Evolutionary conservation across 805 yeast species (phyloP).

Genomic region (Teunomyces pallodes): DNA sequence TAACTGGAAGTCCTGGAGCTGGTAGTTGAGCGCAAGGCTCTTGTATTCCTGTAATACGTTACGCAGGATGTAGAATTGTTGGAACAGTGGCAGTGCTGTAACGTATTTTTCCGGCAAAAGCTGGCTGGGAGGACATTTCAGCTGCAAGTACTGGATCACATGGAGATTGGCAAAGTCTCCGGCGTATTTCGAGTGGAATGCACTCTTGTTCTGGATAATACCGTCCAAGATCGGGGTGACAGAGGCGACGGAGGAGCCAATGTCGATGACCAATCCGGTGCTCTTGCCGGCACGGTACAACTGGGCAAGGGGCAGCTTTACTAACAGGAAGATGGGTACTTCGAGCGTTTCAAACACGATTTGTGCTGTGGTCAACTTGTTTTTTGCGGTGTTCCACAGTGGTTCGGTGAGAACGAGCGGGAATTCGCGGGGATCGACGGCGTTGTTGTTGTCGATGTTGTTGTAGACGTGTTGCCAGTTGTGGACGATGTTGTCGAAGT

Average conservation of each 20-base stretch:
- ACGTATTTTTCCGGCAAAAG: slow-evolving; percentile 10
- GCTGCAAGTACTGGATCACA: slow-evolving; percentile 46
- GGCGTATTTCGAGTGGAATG: slow-evolving; percentile 67
- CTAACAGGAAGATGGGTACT: slow-evolving; percentile 74
- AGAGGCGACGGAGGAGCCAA: slow-evolving; percentile 67
- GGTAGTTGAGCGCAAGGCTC: slow-evolving; percentile 18
- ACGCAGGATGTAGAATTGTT: slow-evolving; percentile 35
- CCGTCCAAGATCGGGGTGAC: slow-evolving; percentile 83
- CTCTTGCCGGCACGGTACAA: slow-evolving; percentile 76
- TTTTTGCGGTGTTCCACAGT: slow-evolving; percentile 64
- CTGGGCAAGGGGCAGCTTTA: slow-evolving; percentile 74
- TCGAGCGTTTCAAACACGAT: slow-evolving; percentile 70
- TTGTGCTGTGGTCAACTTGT: slow-evolving; percentile 57
- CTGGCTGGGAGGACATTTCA: slow-evolving; percentile 17
- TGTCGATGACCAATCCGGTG: slow-evolving; percentile 75
- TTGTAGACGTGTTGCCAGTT: slow-evolving; percentile 68
- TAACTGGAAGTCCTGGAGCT: slow-evolving; percentile 48
- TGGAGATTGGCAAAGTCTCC: slow-evolving; percentile 81
- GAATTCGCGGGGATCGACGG: slow-evolving; percentile 53
- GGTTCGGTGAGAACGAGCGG: slow-evolving; percentile 68
- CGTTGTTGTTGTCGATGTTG: slow-evolving; percentile 38
- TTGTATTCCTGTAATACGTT: slow-evolving; percentile 37
- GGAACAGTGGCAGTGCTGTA: slow-evolving; percentile 27
- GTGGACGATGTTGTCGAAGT: slow-evolving; percentile 66
- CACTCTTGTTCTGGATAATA: slow-evolving; percentile 61